Conservation (phyloP, 257 asterid species). For the Nicotiana otophora region DNA sequence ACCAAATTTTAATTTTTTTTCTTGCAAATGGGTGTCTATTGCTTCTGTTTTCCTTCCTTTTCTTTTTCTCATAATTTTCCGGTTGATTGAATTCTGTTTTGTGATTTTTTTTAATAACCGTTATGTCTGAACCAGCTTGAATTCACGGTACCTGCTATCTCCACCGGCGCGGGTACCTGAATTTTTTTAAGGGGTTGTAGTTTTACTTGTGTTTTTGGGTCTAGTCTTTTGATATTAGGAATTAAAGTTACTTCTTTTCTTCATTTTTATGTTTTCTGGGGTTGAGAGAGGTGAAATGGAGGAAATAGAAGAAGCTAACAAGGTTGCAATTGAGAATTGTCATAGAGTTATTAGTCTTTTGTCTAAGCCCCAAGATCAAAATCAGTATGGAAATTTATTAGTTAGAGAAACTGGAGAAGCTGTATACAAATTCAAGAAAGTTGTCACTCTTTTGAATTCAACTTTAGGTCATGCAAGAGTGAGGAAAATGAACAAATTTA, state of each 20-base stretch:
- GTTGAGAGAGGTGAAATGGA: conserved; percentile 38
- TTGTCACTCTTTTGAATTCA: conserved; percentile 60
- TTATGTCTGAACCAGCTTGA: too few species aligned
- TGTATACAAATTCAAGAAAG: conserved; percentile 61
- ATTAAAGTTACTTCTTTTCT: conserved; percentile 18
- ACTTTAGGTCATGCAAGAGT: conserved; percentile 80
- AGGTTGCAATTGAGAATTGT: conserved; percentile 72
- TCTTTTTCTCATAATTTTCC: not conserved
- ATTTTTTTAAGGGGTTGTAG: not conserved
- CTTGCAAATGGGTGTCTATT: not conserved
- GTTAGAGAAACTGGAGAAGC: conserved; percentile 64
- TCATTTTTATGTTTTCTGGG: not conserved
- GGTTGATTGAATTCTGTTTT: not conserved
- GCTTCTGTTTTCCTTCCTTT: not conserved
- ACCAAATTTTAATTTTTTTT: conserved; percentile 4
- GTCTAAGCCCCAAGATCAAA: conserved; percentile 50
- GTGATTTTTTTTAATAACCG: not conserved
- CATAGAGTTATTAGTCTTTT: conserved; percentile 60
- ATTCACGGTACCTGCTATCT: too few species aligned
- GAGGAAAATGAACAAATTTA: conserved; percentile 46
- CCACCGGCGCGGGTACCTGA: too few species aligned
- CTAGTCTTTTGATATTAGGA: conserved; percentile 21
- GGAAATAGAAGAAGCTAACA: conserved; percentile 70
- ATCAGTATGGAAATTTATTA: conserved; percentile 41
- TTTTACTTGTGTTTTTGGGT: not conserved